Conservation (phyloP, 106 monocot genomes). For the Xerophyta viscosa region DNA sequence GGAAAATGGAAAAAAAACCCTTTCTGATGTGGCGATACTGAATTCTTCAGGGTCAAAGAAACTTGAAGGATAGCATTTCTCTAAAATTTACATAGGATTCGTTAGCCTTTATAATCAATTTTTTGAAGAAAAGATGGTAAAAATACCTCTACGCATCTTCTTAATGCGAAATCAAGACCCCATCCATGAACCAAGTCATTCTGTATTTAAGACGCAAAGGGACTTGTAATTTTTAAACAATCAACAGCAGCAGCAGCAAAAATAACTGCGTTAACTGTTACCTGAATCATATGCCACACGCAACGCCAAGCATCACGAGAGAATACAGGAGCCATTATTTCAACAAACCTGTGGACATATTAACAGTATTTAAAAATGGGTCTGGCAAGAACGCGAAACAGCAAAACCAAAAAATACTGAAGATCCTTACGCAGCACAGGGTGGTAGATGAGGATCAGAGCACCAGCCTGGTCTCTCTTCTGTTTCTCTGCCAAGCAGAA, state of each 20-base stretch:
- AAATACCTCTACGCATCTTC: conserved; percentile 9
- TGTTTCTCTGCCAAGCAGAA: conserved; percentile 5
- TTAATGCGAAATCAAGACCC: conserved; percentile 9
- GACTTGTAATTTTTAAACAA: too few species aligned
- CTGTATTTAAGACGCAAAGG: not conserved
- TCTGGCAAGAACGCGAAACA: not conserved
- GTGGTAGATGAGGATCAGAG: conserved; percentile 8
- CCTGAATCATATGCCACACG: conserved; percentile 15
- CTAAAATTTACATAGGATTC: too few species aligned
- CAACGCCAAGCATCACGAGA: conserved; percentile 13
- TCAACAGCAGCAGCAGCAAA: too few species aligned
- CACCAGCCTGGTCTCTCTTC: conserved; percentile 16
- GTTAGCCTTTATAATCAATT: too few species aligned
- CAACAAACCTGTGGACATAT: conserved; percentile 1
- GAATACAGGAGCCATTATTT: conserved; percentile 11
- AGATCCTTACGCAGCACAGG: conserved; percentile 11
- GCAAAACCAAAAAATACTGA: not conserved
- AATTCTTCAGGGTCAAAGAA: too few species aligned
- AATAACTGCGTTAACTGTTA: not conserved
- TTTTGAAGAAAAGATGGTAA: not conserved
- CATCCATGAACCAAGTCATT: conserved; percentile 15
- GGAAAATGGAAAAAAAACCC: too few species aligned
- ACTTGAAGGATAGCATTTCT: too few species aligned
- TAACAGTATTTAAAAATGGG: not conserved
- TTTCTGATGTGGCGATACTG: too few species aligned